Evolutionary conservation across 2,329 filamentous ascomycete species (phyloP), one percentile per base, ranked within the genome.

Genomic region (Calonectria montana): DNA sequence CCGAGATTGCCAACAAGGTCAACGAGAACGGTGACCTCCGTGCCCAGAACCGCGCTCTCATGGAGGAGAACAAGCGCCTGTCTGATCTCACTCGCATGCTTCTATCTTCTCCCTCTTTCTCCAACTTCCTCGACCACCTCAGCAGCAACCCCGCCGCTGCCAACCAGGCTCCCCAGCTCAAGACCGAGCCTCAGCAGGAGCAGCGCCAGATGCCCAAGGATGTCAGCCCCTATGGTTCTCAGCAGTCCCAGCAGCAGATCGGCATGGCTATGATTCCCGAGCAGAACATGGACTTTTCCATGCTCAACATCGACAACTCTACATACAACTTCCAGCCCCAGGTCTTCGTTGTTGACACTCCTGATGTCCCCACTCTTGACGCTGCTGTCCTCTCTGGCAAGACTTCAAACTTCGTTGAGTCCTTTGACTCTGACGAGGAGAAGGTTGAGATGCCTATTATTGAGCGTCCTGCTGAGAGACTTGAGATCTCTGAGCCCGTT

Each of bases 181-280:
- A 85, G 79, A 72, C 80, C 3, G 80, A 86, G 75, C 83, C 86
- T 65, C 82, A 85, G 68, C 81, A 85, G 23, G 85, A 88, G 66
- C 85, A 87, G 72, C 85, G 85, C 29, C 86, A 88, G 73, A 81
- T 90, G 6, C 89, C 89, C 74, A 94, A 94, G 84, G 93, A 95
- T 67, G 82, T 90, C 75, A 92, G 91, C 82, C 87, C 91, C 7
- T 92, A 92, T 75, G 83, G 85, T 47, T 84, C 87, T 67, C 87
- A 89, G 68, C 87, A 89, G 50, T 83, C 86, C 72, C 87, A 90
- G 64, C 88, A 92, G 75, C 92, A 94, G 81, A 93, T 96, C 75
- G 92, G 92, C 80, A 94, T 97, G 89, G 91, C 93, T 70, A 93
- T 96, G 89, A 91, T 97, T 57, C 94, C 95, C 1, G 95, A 97